Percentiles rank a stretch among this genome's conserved stretches.
These are phyloP conservation scores for Suhomyces kilbournensis DNA, from an alignment of 805 yeast species.

Conservation along the genomic window DNA sequence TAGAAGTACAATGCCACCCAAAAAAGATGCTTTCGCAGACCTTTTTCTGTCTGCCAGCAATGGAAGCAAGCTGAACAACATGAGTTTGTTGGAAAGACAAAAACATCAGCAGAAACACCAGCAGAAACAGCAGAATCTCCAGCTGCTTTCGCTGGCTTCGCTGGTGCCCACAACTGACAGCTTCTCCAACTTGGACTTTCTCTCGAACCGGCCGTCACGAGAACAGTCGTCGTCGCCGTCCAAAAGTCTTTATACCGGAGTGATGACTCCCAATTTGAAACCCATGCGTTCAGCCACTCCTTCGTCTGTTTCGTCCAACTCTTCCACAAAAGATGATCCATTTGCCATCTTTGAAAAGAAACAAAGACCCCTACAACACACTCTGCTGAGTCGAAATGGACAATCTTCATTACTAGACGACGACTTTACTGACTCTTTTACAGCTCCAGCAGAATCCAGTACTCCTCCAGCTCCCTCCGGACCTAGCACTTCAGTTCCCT, in stretches of 20 bases:
- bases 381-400: too few species aligned
- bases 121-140: not conserved
- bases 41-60: conserved; percentile 28
- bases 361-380: too few species aligned
- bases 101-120: conserved; percentile 4
- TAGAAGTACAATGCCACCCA: conserved; percentile 26
- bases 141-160: not conserved
- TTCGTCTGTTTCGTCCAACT: not conserved
- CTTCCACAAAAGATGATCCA: conserved; percentile 16
- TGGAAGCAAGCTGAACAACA: conserved; percentile 1
- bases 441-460: not conserved
- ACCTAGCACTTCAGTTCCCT: not conserved
- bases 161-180: conserved; percentile 1
- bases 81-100: conserved; percentile 10
- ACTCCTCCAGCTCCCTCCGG: not conserved
- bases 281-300: not conserved
- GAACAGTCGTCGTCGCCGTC: not conserved
- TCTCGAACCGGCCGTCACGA: not conserved
- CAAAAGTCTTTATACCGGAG: not conserved
- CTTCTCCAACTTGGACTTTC: conserved; percentile 5
- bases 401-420: conserved; percentile 32
- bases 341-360: conserved; percentile 19
- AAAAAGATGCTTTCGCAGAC: conserved; percentile 46
- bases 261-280: not conserved
- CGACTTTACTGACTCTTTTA: conserved; percentile 38